phyloP scores from a whole-genome alignment of 768 basidiomycete species.

The Mycena rosella region DNA sequence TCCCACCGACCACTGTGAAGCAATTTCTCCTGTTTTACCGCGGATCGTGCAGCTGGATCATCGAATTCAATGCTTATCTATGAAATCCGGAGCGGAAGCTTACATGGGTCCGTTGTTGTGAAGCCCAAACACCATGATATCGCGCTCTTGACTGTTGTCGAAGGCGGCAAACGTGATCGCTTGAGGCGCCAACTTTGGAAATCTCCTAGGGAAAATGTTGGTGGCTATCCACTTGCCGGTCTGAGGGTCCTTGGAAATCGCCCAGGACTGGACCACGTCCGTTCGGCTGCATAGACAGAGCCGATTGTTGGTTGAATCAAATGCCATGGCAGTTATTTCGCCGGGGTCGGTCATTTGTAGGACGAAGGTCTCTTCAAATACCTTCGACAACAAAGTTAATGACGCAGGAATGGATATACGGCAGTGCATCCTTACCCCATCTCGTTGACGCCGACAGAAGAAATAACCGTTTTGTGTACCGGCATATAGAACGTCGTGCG shows the following conservation, averaged over 20 bases:
- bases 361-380: constrained; percentile 20
- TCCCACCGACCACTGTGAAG: neutral
- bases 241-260: too few relatives aligned
- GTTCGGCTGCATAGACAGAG: constrained; percentile 15
- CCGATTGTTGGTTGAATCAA: constrained; percentile 15
- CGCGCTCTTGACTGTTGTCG: too few relatives aligned
- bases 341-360: constrained; percentile 11
- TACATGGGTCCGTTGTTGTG: too few relatives aligned
- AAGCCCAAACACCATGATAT: too few relatives aligned
- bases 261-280: constrained; percentile 16
- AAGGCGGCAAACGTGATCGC: too few relatives aligned
- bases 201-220: constrained; percentile 13
- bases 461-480: too few relatives aligned
- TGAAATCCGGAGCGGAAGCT: too few relatives aligned
- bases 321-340: constrained; percentile 15
- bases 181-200: neutral
- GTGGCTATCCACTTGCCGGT: constrained; percentile 5
- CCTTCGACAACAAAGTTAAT: constrained; percentile 12
- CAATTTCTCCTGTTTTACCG: neutral
- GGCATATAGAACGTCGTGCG: too few relatives aligned
- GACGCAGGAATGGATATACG: neutral
- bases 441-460: constrained; percentile 12
- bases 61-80: too few relatives aligned
- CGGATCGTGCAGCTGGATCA: too few relatives aligned
- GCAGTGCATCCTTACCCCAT: constrained; percentile 1